phyloP scores from a whole-genome alignment of 768 basidiomycete genomes.

The Amanita fuliginea region DNA sequence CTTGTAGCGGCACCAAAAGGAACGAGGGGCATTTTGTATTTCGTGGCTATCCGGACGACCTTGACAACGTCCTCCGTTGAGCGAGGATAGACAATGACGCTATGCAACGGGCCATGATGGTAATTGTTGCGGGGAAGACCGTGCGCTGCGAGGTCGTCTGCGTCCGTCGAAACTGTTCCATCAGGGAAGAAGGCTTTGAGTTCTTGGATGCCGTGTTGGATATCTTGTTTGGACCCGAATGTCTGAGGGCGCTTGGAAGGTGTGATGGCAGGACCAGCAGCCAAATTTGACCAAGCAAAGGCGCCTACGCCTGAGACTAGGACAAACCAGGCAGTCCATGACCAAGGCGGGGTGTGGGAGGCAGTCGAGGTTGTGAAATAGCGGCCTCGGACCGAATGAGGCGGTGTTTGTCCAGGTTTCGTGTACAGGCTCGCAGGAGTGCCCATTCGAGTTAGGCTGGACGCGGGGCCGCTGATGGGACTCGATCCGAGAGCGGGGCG shows the following conservation, averaged over 20 bases:
- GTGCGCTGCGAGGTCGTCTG: constrained; percentile 38
- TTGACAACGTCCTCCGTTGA: constrained; percentile 76
- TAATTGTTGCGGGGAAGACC: constrained; percentile 45
- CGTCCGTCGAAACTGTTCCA: constrained; percentile 35
- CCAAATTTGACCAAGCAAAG: too few relatives aligned
- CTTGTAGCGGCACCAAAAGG: constrained; percentile 78
- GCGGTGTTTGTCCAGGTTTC: too few relatives aligned
- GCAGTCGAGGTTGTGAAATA: too few relatives aligned
- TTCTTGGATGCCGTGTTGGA: constrained; percentile 39
- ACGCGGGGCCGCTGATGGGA: too few relatives aligned
- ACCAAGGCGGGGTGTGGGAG: too few relatives aligned
- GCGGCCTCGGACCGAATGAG: too few relatives aligned
- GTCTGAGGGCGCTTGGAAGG: neutral
- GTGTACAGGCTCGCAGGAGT: too few relatives aligned
- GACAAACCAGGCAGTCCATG: too few relatives aligned
- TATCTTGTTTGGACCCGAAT: constrained; percentile 45
- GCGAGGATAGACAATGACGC: constrained; percentile 52
- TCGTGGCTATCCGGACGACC: constrained; percentile 64
- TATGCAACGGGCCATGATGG: constrained; percentile 41
- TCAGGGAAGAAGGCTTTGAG: constrained; percentile 28
- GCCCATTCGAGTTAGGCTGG: too few relatives aligned
- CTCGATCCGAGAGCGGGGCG: too few relatives aligned
- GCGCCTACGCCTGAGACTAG: too few relatives aligned
- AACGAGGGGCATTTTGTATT: constrained; percentile 66
- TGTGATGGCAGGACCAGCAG: too few relatives aligned